A percentile compares a stretch with the other conserved stretches of the same genome.
Conservation (phyloP, 2,329 filamentous ascomycete species). For the Penicillium vulpinum region DNA sequence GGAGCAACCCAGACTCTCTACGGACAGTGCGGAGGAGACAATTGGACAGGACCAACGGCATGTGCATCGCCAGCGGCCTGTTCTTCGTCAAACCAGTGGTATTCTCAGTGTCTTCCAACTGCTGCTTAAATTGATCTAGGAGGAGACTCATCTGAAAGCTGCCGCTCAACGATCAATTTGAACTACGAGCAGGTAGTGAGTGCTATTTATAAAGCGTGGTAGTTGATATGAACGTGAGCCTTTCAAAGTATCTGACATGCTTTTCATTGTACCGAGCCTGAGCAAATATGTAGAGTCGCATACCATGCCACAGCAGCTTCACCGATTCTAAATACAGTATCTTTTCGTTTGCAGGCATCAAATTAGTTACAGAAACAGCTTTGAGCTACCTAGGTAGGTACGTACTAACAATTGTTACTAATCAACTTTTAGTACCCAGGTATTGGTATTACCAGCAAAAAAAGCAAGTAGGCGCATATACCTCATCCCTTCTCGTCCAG, state of each 20-base stretch:
- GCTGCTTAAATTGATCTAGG: neutral
- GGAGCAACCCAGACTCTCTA: slow-evolving; percentile 19
- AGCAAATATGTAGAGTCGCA: neutral
- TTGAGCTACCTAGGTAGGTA: too few relatives aligned
- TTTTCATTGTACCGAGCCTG: neutral
- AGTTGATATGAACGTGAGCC: neutral
- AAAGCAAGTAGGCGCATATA: too few relatives aligned
- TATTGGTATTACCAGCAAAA: too few relatives aligned
- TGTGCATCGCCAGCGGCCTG: slow-evolving; percentile 16
- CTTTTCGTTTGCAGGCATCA: too few relatives aligned
- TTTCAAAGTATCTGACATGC: too few relatives aligned
- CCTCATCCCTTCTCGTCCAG: too few relatives aligned
- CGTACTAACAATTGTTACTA: too few relatives aligned
- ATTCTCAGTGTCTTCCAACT: slow-evolving; percentile 21
- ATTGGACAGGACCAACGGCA: slow-evolving; percentile 18
- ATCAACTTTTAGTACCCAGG: too few relatives aligned
- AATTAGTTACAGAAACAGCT: too few relatives aligned
- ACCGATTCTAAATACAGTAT: too few relatives aligned
- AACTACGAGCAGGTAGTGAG: neutral
- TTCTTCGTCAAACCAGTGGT: slow-evolving; percentile 17
- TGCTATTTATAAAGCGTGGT: neutral
- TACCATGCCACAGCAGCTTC: too few relatives aligned
- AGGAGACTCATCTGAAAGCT: neutral
- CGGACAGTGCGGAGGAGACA: slow-evolving; percentile 18
- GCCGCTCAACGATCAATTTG: neutral